Evolutionary conservation across 2,329 filamentous ascomycete species (phyloP), one percentile per base, ranked within the genome.

Genomic region (Pseudocercospora vitis): DNA sequence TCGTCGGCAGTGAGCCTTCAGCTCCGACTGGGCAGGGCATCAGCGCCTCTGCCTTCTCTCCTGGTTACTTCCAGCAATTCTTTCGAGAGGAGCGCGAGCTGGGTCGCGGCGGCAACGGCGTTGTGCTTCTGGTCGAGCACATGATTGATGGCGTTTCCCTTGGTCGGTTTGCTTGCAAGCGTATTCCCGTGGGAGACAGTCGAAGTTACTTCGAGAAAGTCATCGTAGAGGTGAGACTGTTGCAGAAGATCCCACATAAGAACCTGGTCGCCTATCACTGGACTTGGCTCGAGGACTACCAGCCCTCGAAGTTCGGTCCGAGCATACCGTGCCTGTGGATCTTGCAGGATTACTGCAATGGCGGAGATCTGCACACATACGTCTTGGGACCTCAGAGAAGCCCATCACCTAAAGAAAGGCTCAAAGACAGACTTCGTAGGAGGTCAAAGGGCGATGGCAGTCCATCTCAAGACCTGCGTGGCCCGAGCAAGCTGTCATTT

Each of bases 201-300:
- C 96, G 66, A 84, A 86, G 57, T 96, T 94, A 95, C 77, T 99
- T 63, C 11, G 90, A 96, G 71, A 97, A 96, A 73, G 86, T 97
- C 2, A 77, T 99, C 48, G 81, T 94, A 40, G 94, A 99, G 71
- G 95, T 99, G 2, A 91, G 96, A 72, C 78, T 97, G 19, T 81
- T 99, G 19, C 91, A 95, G 64, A 88, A 89, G 64, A 81, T 99
- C 3, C 94, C 90, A 0, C 94, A 99, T 68, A 89, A 91, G 53
- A 99, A 99, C 59, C 78, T 99, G 7, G 94, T 99, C 1, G 95
- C 91, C 0, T 99, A 99, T 70, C 87, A 92, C 5, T 94, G 97
- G 73, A 94, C 96, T 26, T 99, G 94, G 94, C 80, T 99, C 12
- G 92, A 99, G 70, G 88, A 96, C 69, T 86, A 87, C 49, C 83